phyloP scores from a whole-genome alignment of 1,139 yeast species.

The Yamadazyma songkhlaensis region DNA sequence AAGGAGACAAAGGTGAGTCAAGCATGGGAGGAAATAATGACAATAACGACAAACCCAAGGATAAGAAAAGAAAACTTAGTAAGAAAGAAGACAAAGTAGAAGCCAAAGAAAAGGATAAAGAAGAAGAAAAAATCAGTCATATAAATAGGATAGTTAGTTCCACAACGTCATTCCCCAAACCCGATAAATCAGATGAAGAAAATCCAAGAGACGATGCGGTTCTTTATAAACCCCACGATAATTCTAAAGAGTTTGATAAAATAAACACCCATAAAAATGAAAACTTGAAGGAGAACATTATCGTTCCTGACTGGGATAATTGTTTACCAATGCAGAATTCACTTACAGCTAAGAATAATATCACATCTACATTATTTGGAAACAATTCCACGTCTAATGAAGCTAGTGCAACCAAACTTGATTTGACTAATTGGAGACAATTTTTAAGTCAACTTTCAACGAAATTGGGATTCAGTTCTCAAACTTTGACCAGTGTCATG shows the following conservation, averaged over 20 bases:
- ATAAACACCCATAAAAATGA: conserved; percentile 48
- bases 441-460: conserved; percentile 36
- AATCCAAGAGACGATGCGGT: conserved; percentile 41
- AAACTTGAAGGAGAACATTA: conserved; percentile 37
- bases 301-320: conserved; percentile 44
- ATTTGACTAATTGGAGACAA: conserved; percentile 37
- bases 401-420: conserved; percentile 18
- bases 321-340: conserved; percentile 36
- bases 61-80: conserved; percentile 3
- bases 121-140: conserved; percentile 7
- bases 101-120: conserved; percentile 10
- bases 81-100: background rate
- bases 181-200: conserved; percentile 21
- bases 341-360: conserved; percentile 24
- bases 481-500: conserved; percentile 30
- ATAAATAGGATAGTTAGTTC: conserved; percentile 37
- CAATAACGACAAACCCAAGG: conserved; percentile 1
- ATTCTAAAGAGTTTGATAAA: conserved; percentile 39
- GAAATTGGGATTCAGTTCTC: conserved; percentile 37
- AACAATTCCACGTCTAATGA: conserved; percentile 25
- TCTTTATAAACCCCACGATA: conserved; percentile 44
- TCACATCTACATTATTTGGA: conserved; percentile 21
- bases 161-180: conserved; percentile 31
- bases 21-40: background rate
- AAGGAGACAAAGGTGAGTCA: conserved; percentile 3